Conservation (phyloP, 441 rosid genomes). For the Jatropha podagrica region DNA sequence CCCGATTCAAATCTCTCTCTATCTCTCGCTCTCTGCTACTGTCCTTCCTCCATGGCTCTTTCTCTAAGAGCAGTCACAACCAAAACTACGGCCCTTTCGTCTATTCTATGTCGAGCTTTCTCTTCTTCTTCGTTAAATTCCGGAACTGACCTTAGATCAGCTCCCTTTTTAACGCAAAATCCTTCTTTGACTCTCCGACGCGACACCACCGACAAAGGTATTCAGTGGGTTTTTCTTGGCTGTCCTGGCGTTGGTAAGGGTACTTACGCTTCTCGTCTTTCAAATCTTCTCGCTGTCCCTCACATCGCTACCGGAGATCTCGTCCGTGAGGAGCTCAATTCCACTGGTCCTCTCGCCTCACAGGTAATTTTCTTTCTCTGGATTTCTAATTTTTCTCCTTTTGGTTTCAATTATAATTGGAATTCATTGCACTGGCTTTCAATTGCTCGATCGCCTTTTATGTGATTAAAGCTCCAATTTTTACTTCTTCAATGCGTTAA, state of each 20-base stretch:
- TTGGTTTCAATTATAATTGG: neutral
- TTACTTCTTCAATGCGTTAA: neutral
- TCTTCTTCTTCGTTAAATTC: slow-evolving; percentile 40
- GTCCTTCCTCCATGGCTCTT: slow-evolving; percentile 36
- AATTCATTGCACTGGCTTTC: no score
- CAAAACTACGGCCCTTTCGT: slow-evolving; percentile 26
- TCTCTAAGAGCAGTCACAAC: slow-evolving; percentile 8
- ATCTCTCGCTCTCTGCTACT: neutral
- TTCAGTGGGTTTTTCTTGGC: slow-evolving; percentile 95
- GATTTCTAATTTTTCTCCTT: neutral
- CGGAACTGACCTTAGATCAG: slow-evolving; percentile 39
- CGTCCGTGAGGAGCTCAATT: slow-evolving; percentile 84
- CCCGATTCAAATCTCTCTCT: neutral
- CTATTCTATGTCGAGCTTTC: slow-evolving; percentile 23
- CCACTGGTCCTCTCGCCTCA: slow-evolving; percentile 70
- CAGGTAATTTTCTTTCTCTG: slow-evolving; percentile 42
- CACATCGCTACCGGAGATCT: slow-evolving; percentile 99
- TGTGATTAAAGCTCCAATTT: neutral
- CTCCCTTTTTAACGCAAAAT: slow-evolving; percentile 27
- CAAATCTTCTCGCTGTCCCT: slow-evolving; percentile 76
- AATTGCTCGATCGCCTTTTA: no score
- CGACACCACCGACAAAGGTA: slow-evolving; percentile 40
- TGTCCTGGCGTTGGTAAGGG: slow-evolving; percentile 99
- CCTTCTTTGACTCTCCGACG: slow-evolving; percentile 28
- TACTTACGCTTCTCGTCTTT: slow-evolving; percentile 87